Base-by-base conservation (phyloP, 305 asterid genomes). In the Rubia peregrina region DNA sequence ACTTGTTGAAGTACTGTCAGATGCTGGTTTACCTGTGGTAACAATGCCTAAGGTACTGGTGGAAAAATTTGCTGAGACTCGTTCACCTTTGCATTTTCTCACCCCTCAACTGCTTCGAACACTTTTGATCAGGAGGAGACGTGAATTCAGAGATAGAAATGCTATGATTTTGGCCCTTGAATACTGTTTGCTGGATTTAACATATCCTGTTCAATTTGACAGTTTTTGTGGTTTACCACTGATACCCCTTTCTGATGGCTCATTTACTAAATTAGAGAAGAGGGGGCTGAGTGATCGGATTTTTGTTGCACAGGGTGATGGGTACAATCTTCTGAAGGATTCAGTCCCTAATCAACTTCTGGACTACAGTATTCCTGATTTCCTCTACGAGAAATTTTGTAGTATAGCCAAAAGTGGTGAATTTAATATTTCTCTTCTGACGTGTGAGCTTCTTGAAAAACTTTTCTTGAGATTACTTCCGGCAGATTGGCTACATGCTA, bases 121-220 rank as follows among this genome's bases (percentile, higher is more conserved):
- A 46, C 86, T 93, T 80, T 75, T 93, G 75, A 84, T 84, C 74
- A 82, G 95, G 71, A 83, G 86, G 84, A 83, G 74, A 68, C 96
- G 96, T 68, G 97, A 87, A 67, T 91, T 89, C 75, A 83, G 81
- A 55, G 95, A 91, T 68, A 85, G 87, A 80, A 80, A 76, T 83
- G 92, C 97, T 71, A 85, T 85, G 86, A 78, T 91, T 66, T 85
- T 93, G 84, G 87, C 90, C 80, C 95, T 93, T 63, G 97, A 93
- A 77, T 93, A 93, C 83, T 93, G 98, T 83, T 85, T 93, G 85
- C 89, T 89, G 57, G 97, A 93, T 83, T 89, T 90, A 71, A 76
- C 65, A 70, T 80, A 71, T 79, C 91, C 96, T 41, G 76, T 84
- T 76, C 79, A 71, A 72, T 83, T 91, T 68, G 87, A 85, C 51